These are phyloP conservation scores for Thermothelomyces thermophilus DNA, from an alignment of 2,329 filamentous ascomycete genomes.

Conservation along the genomic window DNA sequence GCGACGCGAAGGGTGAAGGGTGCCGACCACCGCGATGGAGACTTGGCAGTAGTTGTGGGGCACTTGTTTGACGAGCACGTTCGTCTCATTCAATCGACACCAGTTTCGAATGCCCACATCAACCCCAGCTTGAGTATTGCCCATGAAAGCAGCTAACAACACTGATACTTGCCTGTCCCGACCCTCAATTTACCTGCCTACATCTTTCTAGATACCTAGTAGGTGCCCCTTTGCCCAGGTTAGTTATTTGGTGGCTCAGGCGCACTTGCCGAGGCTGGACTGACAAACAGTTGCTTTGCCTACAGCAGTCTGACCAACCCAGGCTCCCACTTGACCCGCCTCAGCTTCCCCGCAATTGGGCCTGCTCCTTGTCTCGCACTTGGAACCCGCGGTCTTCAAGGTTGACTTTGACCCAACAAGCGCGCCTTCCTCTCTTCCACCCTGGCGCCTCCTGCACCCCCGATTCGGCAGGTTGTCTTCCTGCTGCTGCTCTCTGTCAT, in stretches of 20 bases:
- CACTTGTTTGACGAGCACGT: no score
- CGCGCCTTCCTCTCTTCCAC: constrained; percentile 21
- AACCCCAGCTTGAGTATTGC: no score
- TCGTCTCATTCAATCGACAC: no score
- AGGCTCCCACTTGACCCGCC: neutral
- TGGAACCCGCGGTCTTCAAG: constrained; percentile 7
- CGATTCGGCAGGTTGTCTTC: constrained; percentile 24
- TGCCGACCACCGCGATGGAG: neutral
- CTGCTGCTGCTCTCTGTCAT: constrained; percentile 46
- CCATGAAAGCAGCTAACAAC: no score
- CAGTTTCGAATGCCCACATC: no score
- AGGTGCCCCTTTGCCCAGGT: no score
- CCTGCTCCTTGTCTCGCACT: neutral
- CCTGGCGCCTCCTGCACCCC: constrained; percentile 33
- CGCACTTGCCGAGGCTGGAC: no score
- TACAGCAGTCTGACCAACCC: neutral
- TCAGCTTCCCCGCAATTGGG: constrained; percentile 10
- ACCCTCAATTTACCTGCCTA: no score
- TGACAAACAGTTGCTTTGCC: neutral
- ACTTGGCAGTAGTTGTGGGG: neutral
- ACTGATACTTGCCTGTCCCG: no score
- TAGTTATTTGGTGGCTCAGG: no score
- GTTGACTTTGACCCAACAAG: constrained; percentile 1
- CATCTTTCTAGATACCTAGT: no score
- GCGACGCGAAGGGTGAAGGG: neutral